phyloP scores from a whole-genome alignment of 345 rosid species.

The Heritiera fomes region DNA sequence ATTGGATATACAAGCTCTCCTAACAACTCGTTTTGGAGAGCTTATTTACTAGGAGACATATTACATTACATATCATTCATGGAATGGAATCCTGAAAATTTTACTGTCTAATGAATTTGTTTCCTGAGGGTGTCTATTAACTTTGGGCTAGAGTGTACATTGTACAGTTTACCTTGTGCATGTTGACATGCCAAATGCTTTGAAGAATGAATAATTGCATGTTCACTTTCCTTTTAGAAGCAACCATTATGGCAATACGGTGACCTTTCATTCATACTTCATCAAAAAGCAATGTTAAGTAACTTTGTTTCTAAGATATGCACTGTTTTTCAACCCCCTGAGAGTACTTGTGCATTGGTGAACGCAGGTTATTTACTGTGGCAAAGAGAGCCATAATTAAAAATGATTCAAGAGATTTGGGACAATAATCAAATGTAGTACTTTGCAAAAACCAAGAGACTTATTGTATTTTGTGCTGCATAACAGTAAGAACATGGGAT shows the following conservation, averaged over 20 bases:
- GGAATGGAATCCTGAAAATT: background rate
- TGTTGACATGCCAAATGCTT: conserved; percentile 5
- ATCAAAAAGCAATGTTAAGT: background rate
- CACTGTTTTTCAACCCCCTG: background rate
- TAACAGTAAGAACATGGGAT: background rate
- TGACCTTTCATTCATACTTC: conserved; percentile 10
- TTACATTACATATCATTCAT: background rate
- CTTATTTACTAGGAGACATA: background rate
- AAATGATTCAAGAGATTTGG: background rate
- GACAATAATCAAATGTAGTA: conserved; percentile 3
- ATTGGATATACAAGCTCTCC: background rate
- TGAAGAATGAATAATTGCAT: background rate
- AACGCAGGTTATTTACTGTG: background rate
- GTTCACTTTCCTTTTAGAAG: background rate
- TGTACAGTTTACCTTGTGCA: background rate
- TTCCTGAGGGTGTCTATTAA: background rate
- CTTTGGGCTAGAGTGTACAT: background rate
- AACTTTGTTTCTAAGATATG: background rate
- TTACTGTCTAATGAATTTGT: background rate
- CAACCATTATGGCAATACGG: background rate
- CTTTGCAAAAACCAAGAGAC: conserved; percentile 8
- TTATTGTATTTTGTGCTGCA: conserved; percentile 9
- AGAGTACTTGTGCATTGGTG: background rate
- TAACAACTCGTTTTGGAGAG: background rate
- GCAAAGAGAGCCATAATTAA: background rate